Base-by-base conservation (phyloP, 352 stramenopile species). In the Phytophthora palmivora region DNA sequence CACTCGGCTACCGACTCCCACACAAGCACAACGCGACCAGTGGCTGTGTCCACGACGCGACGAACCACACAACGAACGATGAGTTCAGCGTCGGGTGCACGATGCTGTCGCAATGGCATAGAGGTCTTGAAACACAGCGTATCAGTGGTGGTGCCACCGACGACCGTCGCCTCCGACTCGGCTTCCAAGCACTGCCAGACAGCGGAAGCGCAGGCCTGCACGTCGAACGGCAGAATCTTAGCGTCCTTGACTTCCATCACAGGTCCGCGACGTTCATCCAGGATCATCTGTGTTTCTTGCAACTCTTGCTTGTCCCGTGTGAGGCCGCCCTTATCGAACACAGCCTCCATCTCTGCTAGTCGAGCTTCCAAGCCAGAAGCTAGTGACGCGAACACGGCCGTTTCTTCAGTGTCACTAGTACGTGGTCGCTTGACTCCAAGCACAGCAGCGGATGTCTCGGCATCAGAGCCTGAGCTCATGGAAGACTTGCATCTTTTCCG, bases 181-280 rank as follows among this genome's bases (percentile, higher is more conserved):
- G 38, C 55, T 48, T 81, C 65, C 24, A 79, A 50, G 32, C 62
- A 76, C 36, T 70, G 49, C 76, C 76, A 86, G 4, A 78, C 41
- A 8, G 76, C 76, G 4, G 57, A 22, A 4, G 45, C 68, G 47
- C 69, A 81, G 15, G 51, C 51, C 21, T 68, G 30, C 9, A 86
- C 68, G 47, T 76, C 62, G 51, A 86, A 86, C 6, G 76, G 76
- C 37, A 86, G 59, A 24, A 86, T 79, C 49, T 75, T 83, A 24
- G 71, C 68, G 43, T 83, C 71, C 33, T 78, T 76, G 34, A 86
- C 55, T 36, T 86, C 74, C 74, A 86, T 81, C 5, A 78, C 72
- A 0, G 74, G 76, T 1, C 76, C 76, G 2, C 76, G 64, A 15
- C 66, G 60, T 30, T 78, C 72, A 34, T 86, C 76, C 24, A 86